These are phyloP conservation scores for Xylariaceae sp. DNA, from an alignment of 2,329 filamentous ascomycete species.

Conservation along the genomic window DNA sequence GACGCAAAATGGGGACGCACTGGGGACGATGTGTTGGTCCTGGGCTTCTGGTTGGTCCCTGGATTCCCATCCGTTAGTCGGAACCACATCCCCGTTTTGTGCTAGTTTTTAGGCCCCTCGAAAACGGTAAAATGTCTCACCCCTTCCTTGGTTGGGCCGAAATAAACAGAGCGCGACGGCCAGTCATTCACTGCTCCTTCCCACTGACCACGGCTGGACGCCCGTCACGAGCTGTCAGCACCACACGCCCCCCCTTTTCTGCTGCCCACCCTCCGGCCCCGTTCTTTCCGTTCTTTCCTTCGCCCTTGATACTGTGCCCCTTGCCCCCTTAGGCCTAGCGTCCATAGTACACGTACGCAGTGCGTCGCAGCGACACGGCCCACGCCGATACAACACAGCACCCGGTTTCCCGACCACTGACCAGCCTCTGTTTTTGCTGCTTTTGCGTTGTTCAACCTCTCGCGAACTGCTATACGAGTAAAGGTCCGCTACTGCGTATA, in stretches of 20 bases:
- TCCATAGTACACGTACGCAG: neutral
- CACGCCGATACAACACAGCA: neutral
- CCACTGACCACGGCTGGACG: neutral
- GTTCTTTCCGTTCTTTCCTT: neutral
- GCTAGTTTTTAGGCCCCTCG: slow-evolving; percentile 25
- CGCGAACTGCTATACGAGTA: too few relatives aligned
- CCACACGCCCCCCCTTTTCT: neutral
- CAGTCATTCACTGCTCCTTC: neutral
- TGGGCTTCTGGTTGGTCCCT: slow-evolving; percentile 21
- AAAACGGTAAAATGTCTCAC: slow-evolving; percentile 19
- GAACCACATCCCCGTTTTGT: slow-evolving; percentile 14
- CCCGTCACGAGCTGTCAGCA: neutral
- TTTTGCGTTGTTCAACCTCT: neutral
- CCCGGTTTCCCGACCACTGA: too few relatives aligned
- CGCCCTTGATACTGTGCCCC: neutral
- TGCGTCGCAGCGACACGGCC: neutral
- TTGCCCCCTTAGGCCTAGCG: neutral
- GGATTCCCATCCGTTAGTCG: slow-evolving; percentile 16
- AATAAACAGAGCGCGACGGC: neutral
- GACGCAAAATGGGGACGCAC: too few relatives aligned
- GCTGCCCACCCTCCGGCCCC: too few relatives aligned
- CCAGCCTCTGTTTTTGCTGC: neutral
- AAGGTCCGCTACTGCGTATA: too few relatives aligned
- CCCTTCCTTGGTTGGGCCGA: slow-evolving; percentile 26
- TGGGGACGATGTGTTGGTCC: slow-evolving; percentile 29